phyloP scores from a whole-genome alignment of 148 eudicot genomes.

The Camellia sinensis region DNA sequence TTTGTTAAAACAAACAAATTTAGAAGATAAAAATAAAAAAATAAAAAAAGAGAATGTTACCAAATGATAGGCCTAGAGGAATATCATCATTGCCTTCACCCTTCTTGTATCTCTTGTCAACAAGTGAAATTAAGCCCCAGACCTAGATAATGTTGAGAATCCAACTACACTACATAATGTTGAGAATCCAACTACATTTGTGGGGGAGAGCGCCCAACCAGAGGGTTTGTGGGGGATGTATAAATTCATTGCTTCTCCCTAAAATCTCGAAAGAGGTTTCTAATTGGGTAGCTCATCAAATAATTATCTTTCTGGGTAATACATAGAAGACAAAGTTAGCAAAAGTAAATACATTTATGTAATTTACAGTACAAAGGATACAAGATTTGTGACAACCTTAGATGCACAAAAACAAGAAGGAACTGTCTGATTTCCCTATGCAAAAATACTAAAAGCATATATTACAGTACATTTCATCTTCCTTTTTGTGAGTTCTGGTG shows the following conservation, averaged over 20 bases:
- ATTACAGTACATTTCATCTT: not conserved
- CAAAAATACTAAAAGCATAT: not conserved
- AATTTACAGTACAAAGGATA: conserved; percentile 1
- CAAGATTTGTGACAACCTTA: not conserved
- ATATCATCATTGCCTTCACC: no score
- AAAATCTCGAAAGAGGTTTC: not conserved
- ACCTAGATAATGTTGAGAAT: no score
- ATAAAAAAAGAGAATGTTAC: no score
- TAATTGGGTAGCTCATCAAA: not conserved
- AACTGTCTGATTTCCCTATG: not conserved
- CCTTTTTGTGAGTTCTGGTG: not conserved
- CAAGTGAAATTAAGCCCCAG: no score
- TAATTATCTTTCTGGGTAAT: not conserved
- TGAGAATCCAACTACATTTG: no score
- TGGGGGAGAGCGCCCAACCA: no score
- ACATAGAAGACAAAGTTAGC: not conserved
- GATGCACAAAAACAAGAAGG: not conserved
- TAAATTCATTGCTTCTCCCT: not conserved
- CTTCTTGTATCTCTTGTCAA: no score
- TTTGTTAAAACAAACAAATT: no score
- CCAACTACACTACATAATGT: no score
- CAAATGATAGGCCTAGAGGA: no score
- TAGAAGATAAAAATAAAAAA: no score
- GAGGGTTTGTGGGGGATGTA: not conserved
- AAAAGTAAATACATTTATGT: not conserved